phyloP scores from a whole-genome alignment of 2,329 filamentous ascomycete species.

The Colletotrichum plurivorum region DNA sequence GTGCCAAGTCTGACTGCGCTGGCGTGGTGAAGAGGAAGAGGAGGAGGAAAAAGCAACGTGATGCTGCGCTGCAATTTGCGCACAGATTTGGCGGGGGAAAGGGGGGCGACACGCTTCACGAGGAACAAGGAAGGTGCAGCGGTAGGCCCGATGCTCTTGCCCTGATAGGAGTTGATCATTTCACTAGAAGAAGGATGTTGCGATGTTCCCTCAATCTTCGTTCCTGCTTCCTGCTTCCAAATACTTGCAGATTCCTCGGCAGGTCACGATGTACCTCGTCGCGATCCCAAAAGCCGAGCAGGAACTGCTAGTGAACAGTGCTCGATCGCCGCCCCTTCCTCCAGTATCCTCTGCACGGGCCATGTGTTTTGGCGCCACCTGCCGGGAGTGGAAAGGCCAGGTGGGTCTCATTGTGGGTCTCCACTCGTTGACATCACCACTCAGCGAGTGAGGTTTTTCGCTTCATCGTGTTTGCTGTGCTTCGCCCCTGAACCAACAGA shows the following conservation, averaged over 20 bases:
- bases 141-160: neutral
- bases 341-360: conserved; percentile 5
- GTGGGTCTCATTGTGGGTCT: neutral
- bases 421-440: conserved; percentile 41
- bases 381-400: neutral
- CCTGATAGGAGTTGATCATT: neutral
- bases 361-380: neutral
- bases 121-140: neutral
- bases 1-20: too few relatives aligned
- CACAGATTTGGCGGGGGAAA: too few relatives aligned
- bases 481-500: conserved; percentile 6
- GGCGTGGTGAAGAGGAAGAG: neutral
- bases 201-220: neutral
- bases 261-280: too few relatives aligned
- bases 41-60: neutral
- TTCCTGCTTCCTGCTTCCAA: neutral
- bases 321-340: too few relatives aligned
- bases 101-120: too few relatives aligned
- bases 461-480: conserved; percentile 1
- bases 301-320: too few relatives aligned
- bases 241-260: neutral
- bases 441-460: conserved; percentile 28
- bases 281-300: too few relatives aligned
- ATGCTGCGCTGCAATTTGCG: neutral
- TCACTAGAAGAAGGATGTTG: conserved; percentile 2